Evolutionary conservation across 164 flowering plant genomes (phyloP).

Genomic region (Saururus chinensis): DNA sequence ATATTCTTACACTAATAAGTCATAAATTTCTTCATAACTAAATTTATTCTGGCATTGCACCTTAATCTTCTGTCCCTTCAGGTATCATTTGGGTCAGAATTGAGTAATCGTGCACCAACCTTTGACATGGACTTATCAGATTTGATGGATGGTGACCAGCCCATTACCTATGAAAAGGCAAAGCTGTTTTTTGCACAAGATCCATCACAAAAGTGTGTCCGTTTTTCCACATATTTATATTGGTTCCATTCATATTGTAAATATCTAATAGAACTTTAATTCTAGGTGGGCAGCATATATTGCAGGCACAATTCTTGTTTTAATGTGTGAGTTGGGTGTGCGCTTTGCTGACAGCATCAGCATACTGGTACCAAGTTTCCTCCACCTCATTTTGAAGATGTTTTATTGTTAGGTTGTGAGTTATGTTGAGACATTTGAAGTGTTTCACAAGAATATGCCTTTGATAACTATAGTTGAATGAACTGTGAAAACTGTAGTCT

Average conservation of each 20-base stretch:
- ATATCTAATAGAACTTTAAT: constrained; percentile 2
- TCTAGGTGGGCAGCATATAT: constrained; percentile 99
- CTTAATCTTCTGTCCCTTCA: too few species aligned
- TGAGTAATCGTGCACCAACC: constrained; percentile 93
- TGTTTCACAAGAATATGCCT: too few species aligned
- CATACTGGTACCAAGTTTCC: constrained; percentile 59
- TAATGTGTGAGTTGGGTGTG: constrained; percentile 87
- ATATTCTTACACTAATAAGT: too few species aligned
- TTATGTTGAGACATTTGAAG: too few species aligned
- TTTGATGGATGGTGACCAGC: constrained; percentile 76
- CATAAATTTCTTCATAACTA: too few species aligned
- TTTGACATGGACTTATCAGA: constrained; percentile 96
- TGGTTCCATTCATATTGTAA: too few species aligned
- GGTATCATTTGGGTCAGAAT: constrained; percentile 98
- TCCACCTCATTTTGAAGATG: too few species aligned
- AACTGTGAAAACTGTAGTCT: too few species aligned
- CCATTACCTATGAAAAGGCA: constrained; percentile 82
- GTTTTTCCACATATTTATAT: not conserved
- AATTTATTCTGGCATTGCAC: too few species aligned
- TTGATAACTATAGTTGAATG: too few species aligned
- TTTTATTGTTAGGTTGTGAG: too few species aligned
- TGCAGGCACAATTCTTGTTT: constrained; percentile 87
- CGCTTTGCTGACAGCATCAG: constrained; percentile 76
- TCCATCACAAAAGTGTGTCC: constrained; percentile 78
- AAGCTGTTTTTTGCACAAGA: constrained; percentile 72